Evolutionary conservation across 306 rosid genomes (phyloP).

Genomic region (Citrullus colocynthis): DNA sequence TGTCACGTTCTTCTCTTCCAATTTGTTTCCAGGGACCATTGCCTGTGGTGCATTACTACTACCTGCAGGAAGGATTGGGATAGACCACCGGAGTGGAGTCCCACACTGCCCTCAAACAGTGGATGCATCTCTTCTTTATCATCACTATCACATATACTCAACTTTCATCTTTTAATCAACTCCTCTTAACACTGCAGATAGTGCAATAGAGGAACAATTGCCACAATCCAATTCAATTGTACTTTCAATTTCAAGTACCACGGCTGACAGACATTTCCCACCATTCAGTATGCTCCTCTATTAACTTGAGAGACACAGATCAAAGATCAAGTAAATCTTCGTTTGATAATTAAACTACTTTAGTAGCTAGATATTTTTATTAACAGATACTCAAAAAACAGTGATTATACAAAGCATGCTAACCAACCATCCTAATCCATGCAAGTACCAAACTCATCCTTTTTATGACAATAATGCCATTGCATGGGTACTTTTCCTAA

Average conservation of each 20-base stretch:
- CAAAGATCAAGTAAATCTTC: background rate
- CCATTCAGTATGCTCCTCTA: background rate
- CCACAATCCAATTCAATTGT: background rate
- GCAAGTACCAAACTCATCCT: slow-evolving; percentile 3
- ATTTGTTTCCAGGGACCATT: slow-evolving; percentile 29
- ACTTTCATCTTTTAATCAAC: background rate
- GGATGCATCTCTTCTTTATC: background rate
- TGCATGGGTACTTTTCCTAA: slow-evolving; percentile 10
- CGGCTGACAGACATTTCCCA: background rate
- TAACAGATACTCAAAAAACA: background rate
- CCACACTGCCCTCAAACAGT: slow-evolving; percentile 22
- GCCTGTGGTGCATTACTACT: slow-evolving; percentile 22
- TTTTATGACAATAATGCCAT: slow-evolving; percentile 7
- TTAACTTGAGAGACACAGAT: background rate
- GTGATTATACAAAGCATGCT: slow-evolving; percentile 1
- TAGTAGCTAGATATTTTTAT: background rate
- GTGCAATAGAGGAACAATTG: background rate
- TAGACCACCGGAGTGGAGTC: slow-evolving; percentile 11
- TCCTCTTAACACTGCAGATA: background rate
- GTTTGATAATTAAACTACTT: background rate
- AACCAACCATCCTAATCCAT: slow-evolving; percentile 8
- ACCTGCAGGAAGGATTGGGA: slow-evolving; percentile 21
- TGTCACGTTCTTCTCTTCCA: slow-evolving; percentile 20
- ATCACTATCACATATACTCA: slow-evolving; percentile 1
- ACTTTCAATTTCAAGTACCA: background rate